Base-by-base conservation (phyloP, 2,329 filamentous ascomycete species). In the Neofusicoccum sp. region DNA sequence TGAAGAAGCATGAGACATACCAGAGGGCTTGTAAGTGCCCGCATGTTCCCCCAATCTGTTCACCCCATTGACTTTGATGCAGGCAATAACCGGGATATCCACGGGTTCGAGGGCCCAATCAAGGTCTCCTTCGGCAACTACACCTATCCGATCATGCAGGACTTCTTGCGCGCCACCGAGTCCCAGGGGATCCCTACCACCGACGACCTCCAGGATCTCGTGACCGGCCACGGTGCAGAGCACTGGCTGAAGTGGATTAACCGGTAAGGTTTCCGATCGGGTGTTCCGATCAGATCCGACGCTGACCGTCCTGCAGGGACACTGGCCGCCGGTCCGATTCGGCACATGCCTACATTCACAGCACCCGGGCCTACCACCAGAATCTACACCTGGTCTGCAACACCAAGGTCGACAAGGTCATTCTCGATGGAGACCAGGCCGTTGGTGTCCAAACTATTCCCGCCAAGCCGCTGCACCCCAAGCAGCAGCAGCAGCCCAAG, bases 171-270 rank as follows among this genome's bases (percentile, higher is more conserved):
- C 22, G 89, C 89, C 14, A 81, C 85, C 3, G 89, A 92, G 70
- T 88, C 87, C 0, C 89, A 92, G 72, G 90, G 87, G 22, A 92
- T 93, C 64, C 90, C 87, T 0, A 81, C 86, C 11, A 91, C 90
- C 11, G 90, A 93, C 71, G 90, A 93, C 72, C 81, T 92, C 3
- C 87, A 93, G 73, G 90, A 93, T 70, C 78, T 93, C 59, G 79
- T 78, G 33, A 90, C 88, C 1, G 88, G 78, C 48, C 82, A 84
- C 49, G 90, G 90, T 66, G 90, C 89, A 49, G 89, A 93, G 77
- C 90, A 93, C 67, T 93, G 90, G 90, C 79, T 93, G 62, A 93
- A 93, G 77, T 93, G 90, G 90, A 93, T 93, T 76, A 93, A 93
- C 71, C 84, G 80, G 52, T 78, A 79, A 52, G 78, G 76, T 34